Conservation (phyloP, 441 rosid genomes). For the Metrosideros polymorpha region DNA sequence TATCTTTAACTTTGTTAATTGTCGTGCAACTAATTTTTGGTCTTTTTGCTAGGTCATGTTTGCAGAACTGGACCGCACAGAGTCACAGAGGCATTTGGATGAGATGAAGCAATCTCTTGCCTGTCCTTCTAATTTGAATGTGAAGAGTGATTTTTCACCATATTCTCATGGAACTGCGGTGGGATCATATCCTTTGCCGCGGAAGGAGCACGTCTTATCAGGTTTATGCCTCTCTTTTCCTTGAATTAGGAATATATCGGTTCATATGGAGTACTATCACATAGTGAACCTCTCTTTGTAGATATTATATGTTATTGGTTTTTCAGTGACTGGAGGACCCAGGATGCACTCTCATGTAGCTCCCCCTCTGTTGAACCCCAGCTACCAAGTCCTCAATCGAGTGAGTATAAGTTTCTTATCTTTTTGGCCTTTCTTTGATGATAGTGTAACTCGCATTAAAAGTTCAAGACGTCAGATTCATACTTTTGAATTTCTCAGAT, state of each 20-base stretch:
- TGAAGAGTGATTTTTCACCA: not conserved
- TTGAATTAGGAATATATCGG: not conserved
- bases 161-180: conserved; percentile 4
- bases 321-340: not conserved
- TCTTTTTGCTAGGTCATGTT: conserved; percentile 13
- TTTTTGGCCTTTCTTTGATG: not conserved
- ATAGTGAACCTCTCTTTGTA: not conserved
- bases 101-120: conserved; percentile 13
- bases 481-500: not conserved
- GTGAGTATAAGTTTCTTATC: not conserved
- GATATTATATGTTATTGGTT: not conserved
- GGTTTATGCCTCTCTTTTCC: not conserved
- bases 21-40: not conserved
- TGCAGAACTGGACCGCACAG: conserved; percentile 12
- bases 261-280: not conserved
- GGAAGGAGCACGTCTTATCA: conserved; percentile 2
- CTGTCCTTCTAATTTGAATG: not conserved
- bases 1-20: not conserved
- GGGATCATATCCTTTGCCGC: not conserved
- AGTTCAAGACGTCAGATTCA: not conserved
- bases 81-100: conserved; percentile 13
- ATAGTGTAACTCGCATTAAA: not conserved
- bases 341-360: not conserved
- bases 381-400: not conserved
- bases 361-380: not conserved